Percentiles rank a stretch among this genome's conserved stretches.
Evolutionary conservation across 1,284 basidiomycete genomes (phyloP).

Genomic region (Apiotrichum veenhuisii): DNA sequence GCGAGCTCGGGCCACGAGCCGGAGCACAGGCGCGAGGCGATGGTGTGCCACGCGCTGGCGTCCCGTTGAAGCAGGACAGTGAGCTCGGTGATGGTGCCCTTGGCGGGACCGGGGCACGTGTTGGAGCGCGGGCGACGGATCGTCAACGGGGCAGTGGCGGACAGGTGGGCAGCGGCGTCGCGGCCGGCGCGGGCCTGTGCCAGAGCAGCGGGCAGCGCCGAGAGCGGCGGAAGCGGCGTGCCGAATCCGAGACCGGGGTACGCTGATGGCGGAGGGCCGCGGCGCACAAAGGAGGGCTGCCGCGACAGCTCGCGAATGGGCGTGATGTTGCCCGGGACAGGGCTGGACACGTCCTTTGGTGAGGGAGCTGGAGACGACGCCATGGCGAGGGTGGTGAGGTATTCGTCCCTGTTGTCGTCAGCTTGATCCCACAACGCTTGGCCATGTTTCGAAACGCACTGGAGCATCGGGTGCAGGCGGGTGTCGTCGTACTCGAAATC

Average conservation of each 20-base stretch:
- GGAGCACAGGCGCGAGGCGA: slow-evolving; percentile 26
- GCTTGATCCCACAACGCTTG: background rate
- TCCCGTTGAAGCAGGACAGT: slow-evolving; percentile 29
- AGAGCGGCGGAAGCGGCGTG: slow-evolving; percentile 11
- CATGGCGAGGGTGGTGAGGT: slow-evolving; percentile 17
- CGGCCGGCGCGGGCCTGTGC: slow-evolving; percentile 5
- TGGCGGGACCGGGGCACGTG: slow-evolving; percentile 9
- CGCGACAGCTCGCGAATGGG: background rate
- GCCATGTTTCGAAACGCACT: slow-evolving; percentile 15
- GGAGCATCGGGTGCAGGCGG: slow-evolving; percentile 19
- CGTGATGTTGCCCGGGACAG: background rate
- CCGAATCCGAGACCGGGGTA: slow-evolving; percentile 1
- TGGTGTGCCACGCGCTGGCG: slow-evolving; percentile 28
- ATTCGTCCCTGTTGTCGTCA: slow-evolving; percentile 25
- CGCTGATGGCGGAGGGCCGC: background rate
- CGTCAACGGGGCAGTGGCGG: background rate
- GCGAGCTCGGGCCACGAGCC: slow-evolving; percentile 24
- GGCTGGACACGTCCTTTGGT: background rate
- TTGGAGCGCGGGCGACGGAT: slow-evolving; percentile 11
- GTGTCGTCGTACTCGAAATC: slow-evolving; percentile 29
- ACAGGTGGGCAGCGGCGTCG: background rate
- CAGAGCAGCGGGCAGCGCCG: slow-evolving; percentile 14
- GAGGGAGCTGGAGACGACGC: slow-evolving; percentile 1
- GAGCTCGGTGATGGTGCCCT: slow-evolving; percentile 18
- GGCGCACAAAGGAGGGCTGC: background rate